Evolutionary conservation across 345 rosid species (phyloP), one percentile per base, ranked within the genome.

Genomic region (Physaria fendleri): DNA sequence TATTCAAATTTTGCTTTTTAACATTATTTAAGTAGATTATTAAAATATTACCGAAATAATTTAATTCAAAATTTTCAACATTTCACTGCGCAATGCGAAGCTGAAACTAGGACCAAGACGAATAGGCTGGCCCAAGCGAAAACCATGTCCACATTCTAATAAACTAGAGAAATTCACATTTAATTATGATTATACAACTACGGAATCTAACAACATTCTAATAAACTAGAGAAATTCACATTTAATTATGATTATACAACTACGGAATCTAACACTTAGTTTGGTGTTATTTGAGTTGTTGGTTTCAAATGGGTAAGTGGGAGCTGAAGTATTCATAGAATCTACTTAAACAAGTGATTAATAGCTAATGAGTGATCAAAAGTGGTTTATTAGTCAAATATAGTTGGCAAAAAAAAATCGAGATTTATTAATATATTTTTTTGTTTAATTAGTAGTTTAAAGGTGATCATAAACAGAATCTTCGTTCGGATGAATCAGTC

Each of bases 371-470:
- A 39, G 51, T 38, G 41, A 61, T 56, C 28, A 66, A 62, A 62
- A 59, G 80, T 57, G 46, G 66, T 60, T 78, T 53, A 52, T 33
- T 83, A 74, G 85, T 85, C 93, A 85, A 85, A 80, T 64, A 67
- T 69, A 67, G 83, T 74, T 74, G 82, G 83, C 88, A 64, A 68
- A 63, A 71, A 40, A 29, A n/a, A n/a, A n/a, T n/a, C n/a, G n/a
- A n/a, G n/a, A n/a, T n/a, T n/a, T 14, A 41, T 15, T 12, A n/a
- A n/a, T 24, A n/a, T 8, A 7, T 17, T 6, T 29, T 50, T 49
- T 34, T 3, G 12, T 37, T 34, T 33, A 37, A 35, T 45, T 21
- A 21, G 17, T 30, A 53, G 6, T 45, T 27, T 59, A 7, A 67
- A 51, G 39, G 25, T 61, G 33, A 61, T 53, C 56, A 35, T 8